Evolutionary conservation across 805 yeast genomes (phyloP), one percentile per base, ranked within the genome.

Genomic region (Metschnikowia kofuensis): DNA sequence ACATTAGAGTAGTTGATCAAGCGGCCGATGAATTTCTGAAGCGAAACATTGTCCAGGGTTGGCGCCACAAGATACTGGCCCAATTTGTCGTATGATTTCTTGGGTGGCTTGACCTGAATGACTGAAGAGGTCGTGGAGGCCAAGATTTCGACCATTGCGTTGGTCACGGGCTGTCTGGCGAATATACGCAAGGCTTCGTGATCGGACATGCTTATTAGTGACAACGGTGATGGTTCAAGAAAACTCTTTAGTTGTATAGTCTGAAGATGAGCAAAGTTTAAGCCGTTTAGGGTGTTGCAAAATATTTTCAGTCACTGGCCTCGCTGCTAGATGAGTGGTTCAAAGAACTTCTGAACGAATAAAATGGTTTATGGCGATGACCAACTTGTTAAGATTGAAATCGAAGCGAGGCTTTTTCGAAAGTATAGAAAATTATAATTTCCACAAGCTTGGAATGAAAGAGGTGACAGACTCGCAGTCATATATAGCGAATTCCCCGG

Each of bases 1-100:
- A 92, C 98, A 65, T 91, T 90, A 7, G 97, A 89, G 60, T 87
- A 83, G 47, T 75, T 75, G 58, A 92, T 84, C 53, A 92, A 72
- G 28, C 77, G 79, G 51, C 82, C 77, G 56, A 94, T 91, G 72
- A 94, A 92, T 26, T 69, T 68, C 39, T 70, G 69, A 40, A 89
- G 72, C 6, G 69, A 53, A 5, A 64, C 64, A 34, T 50, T 49
- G 47, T 62, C 57, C 35, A 43, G 41, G 27, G 64, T 56, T 6
- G 69, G 66, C 34, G 62, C 56, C 43, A 66, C 63, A 29, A 66
- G 51, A 43, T 54, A 28, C 36, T 56, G 40, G 16, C 58, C 55
- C 26, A 34, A 32, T 26, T 47, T 37, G 40, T 44, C 41, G 64
- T 43, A 50, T 40, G 45, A 42, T 44, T 57, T 49, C 42, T 56